Evolutionary conservation across 345 rosid species (phyloP).

Genomic region (Eutrema japonicum): DNA sequence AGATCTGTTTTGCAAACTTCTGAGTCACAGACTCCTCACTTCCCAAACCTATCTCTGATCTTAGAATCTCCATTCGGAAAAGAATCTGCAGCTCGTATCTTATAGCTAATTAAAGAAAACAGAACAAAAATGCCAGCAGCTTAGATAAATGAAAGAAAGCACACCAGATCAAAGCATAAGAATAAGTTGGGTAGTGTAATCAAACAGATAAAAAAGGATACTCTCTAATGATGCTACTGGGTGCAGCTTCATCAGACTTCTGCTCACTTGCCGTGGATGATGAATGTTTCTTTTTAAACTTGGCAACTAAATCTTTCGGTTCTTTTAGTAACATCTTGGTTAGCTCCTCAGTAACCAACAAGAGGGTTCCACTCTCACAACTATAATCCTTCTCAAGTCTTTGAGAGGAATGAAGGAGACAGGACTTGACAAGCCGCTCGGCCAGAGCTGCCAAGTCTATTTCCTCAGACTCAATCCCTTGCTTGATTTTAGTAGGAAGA

Average conservation of each 20-base stretch:
- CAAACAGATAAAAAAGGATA: constrained; percentile 58
- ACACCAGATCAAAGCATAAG: constrained; percentile 28
- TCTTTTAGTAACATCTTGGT: constrained; percentile 63
- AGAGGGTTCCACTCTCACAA: constrained; percentile 50
- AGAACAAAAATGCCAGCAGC: constrained; percentile 15
- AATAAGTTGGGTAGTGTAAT: constrained; percentile 12
- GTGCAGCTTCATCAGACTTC: constrained; percentile 41
- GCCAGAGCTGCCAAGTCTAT: constrained; percentile 80
- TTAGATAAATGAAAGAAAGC: constrained; percentile 13
- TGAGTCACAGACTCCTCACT: constrained; percentile 56
- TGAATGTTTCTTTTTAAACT: constrained; percentile 48
- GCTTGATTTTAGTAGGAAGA: constrained; percentile 64
- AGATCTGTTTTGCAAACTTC: constrained; percentile 82
- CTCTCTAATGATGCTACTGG: constrained; percentile 64
- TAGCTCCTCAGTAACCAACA: constrained; percentile 54
- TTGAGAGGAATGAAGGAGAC: constrained; percentile 61
- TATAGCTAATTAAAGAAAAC: constrained; percentile 59
- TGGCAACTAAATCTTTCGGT: constrained; percentile 68
- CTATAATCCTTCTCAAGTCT: constrained; percentile 50
- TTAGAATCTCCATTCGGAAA: constrained; percentile 92
- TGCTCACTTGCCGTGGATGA: constrained; percentile 45
- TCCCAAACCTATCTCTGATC: constrained; percentile 59
- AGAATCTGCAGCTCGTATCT: constrained; percentile 93
- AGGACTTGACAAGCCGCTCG: constrained; percentile 71
- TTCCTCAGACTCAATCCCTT: constrained; percentile 77